Percentiles rank a stretch among this genome's conserved stretches.
Conservation (phyloP, 495 filamentous ascomycete genomes). For the Trichoderma virens region DNA sequence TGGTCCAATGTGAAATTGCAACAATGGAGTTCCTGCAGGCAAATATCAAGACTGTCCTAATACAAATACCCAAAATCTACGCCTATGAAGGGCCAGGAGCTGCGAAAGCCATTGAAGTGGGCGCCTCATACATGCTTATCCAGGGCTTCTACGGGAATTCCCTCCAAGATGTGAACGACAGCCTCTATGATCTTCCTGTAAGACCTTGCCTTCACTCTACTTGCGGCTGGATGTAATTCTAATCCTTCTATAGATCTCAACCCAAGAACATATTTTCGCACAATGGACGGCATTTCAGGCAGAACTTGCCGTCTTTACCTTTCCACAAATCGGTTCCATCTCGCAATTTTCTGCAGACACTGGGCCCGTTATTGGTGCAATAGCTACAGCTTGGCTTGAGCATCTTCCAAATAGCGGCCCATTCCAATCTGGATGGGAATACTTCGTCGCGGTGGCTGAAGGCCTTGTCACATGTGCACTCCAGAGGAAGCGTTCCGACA, state of each 20-base stretch:
- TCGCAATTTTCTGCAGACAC: constrained; percentile 7
- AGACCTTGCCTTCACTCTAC: too few species aligned
- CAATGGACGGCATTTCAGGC: constrained; percentile 22
- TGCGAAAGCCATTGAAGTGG: constrained; percentile 15
- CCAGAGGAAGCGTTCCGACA: too few species aligned
- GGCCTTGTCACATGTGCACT: neutral
- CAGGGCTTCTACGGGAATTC: constrained; percentile 26
- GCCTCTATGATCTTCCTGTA: constrained; percentile 21
- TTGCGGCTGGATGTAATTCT: too few species aligned
- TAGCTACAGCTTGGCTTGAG: constrained; percentile 13
- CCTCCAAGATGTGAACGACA: constrained; percentile 17
- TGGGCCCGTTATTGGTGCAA: constrained; percentile 12
- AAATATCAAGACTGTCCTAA: constrained; percentile 12
- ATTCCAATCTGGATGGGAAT: constrained; percentile 13
- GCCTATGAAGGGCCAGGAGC: constrained; percentile 19
- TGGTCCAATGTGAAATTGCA: constrained; percentile 21
- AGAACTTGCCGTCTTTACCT: constrained; percentile 13
- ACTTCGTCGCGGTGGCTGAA: constrained; percentile 15
- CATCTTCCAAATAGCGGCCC: constrained; percentile 10
- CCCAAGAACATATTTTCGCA: constrained; percentile 23
- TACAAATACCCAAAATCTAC: constrained; percentile 13
- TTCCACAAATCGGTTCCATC: constrained; percentile 16
- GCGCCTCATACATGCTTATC: constrained; percentile 25
- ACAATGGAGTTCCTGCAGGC: constrained; percentile 20
- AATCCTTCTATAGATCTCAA: constrained; percentile 11